Base-by-base conservation (phyloP, 179 eudicot species). In the Pouteria campechiana region DNA sequence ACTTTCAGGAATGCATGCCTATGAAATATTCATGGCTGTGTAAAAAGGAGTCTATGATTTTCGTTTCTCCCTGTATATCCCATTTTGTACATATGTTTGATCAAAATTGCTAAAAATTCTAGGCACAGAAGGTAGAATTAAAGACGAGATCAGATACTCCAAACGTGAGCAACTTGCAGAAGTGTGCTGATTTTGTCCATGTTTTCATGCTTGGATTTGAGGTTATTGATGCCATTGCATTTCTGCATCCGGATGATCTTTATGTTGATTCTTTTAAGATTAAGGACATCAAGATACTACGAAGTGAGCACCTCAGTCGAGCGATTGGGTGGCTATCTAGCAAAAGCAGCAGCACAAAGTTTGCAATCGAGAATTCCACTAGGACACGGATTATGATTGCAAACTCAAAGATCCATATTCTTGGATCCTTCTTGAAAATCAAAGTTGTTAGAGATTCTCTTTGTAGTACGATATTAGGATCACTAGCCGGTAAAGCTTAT, bases 201-300 rank as follows among this genome's bases (percentile, higher is more conserved):
- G 94, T 90, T 0, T 84, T 77, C 63, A 84, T 75, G 86, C 78
- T 80, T 6, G 94, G 94, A 0, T 84, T 84, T 10, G 90, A 84
- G 9, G 61, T 81, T 9, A 58, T 60, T 14, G 94, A 84, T 27
- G 94, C 94, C 2, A 29, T 65, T 11, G 80, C 84, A 5, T 62
- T 84, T 18, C 57, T 84, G 40, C 62, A 86, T 21, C 51, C 78
- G 63, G 94, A 84, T 49, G 81, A 80, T 44, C 78, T 84, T 10
- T 84, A 61, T 34, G 78, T 84, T 0, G 90, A 77, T 3, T 67
- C 83, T 0, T 84, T 83, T 11, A 85, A 84, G 60, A 74, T 81
- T 41, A 84, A 84, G 63, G 94, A 84, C 41, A 90, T 84, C 16
- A 84, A 84, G 63, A 84, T 80, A 25, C 68, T 84, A 24, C 52